Percentiles rank a stretch among this genome's conserved stretches.
phyloP scores from a whole-genome alignment of 2,329 filamentous ascomycete species.

The Beauveria bassiana region DNA sequence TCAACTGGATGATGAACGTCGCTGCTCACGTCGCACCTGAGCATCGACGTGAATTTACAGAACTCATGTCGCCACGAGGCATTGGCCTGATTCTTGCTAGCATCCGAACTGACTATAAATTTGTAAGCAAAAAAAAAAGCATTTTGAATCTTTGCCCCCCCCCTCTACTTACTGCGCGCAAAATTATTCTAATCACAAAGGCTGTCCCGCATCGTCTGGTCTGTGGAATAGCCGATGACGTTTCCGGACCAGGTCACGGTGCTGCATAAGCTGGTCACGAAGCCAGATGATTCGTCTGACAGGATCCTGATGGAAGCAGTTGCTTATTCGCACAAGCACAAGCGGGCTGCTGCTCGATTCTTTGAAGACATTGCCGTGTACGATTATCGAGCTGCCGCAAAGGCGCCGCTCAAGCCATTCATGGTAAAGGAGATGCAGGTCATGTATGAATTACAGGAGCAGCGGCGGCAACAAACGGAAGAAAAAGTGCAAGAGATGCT shows the following conservation, averaged over 20 bases:
- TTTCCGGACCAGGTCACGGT: conserved; percentile 79
- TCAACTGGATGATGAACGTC: conserved; percentile 71
- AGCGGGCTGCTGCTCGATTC: conserved; percentile 64
- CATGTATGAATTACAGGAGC: conserved; percentile 28
- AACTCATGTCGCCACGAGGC: conserved; percentile 57
- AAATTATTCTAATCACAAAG: neutral
- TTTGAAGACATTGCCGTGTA: conserved; percentile 75
- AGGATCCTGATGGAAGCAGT: conserved; percentile 53
- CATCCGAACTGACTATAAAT: conserved; percentile 80
- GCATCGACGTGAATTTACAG: conserved; percentile 57
- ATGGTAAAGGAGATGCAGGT: conserved; percentile 30
- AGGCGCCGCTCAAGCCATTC: conserved; percentile 32
- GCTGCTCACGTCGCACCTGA: conserved; percentile 53
- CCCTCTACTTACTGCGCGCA: too few species aligned
- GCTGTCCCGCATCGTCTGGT: neutral
- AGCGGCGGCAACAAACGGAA: conserved; percentile 14
- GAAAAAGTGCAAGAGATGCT: conserved; percentile 14
- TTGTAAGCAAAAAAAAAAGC: conserved; percentile 46
- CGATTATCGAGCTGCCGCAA: conserved; percentile 39
- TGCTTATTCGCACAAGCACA: conserved; percentile 69
- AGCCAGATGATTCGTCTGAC: conserved; percentile 34
- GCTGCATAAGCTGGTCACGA: conserved; percentile 63
- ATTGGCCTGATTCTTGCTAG: conserved; percentile 71
- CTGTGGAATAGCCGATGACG: conserved; percentile 58
- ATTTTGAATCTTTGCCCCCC: rapidly evolving